phyloP scores from a whole-genome alignment of 2,329 filamentous ascomycete genomes.

The Orbilia brochopaga region DNA sequence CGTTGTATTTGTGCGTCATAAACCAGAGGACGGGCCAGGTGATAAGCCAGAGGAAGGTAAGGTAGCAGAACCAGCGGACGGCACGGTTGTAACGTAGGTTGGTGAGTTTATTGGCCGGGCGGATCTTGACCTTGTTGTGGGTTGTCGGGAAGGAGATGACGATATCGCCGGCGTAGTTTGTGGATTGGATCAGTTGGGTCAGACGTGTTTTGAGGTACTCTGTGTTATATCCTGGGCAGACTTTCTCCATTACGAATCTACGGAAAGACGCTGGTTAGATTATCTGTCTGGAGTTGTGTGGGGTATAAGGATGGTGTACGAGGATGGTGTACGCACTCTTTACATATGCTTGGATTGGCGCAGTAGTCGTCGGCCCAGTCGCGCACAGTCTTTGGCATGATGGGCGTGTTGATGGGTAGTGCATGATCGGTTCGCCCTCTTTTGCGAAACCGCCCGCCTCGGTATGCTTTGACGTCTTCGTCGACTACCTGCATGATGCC shows the following conservation, averaged over 20 bases:
- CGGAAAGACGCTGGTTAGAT: slow-evolving; percentile 15
- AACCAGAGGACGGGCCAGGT: slow-evolving; percentile 74
- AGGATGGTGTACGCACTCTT: slow-evolving; percentile 56
- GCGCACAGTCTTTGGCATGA: slow-evolving; percentile 58
- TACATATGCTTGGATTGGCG: slow-evolving; percentile 65
- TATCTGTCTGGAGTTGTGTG: slow-evolving; percentile 55
- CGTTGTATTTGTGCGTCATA: slow-evolving; percentile 70
- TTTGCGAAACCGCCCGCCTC: slow-evolving; percentile 68
- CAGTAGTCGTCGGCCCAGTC: slow-evolving; percentile 75
- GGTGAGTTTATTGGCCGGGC: slow-evolving; percentile 69
- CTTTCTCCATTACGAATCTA: slow-evolving; percentile 54
- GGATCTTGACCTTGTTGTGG: slow-evolving; percentile 67
- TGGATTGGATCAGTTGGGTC: slow-evolving; percentile 66
- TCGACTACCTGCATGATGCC: slow-evolving; percentile 63
- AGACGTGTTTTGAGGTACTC: slow-evolving; percentile 64
- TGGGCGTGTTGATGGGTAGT: slow-evolving; percentile 52
- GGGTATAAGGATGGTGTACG: slow-evolving; percentile 41
- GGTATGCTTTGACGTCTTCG: slow-evolving; percentile 67
- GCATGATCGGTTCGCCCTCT: slow-evolving; percentile 60
- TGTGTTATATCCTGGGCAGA: slow-evolving; percentile 67
- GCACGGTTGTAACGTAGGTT: slow-evolving; percentile 69
- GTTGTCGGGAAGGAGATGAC: slow-evolving; percentile 67
- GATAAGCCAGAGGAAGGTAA: slow-evolving; percentile 72
- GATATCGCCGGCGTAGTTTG: slow-evolving; percentile 71
- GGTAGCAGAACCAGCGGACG: slow-evolving; percentile 69